Base-by-base conservation (phyloP, 352 stramenopile species). In the Phytophthora tubulina region DNA sequence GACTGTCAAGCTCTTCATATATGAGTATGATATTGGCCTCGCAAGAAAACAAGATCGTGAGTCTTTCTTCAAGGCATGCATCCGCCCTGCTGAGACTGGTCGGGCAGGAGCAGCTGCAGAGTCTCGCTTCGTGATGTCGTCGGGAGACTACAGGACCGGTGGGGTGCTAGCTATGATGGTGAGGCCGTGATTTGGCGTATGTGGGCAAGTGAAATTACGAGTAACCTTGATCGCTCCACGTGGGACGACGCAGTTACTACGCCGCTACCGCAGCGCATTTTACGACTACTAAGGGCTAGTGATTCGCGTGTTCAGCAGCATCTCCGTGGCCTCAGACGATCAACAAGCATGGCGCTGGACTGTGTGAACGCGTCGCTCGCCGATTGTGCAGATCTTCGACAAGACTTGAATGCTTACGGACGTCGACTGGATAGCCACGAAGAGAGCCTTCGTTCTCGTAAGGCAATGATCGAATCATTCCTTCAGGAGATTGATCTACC, bases 131-230 rank as follows among this genome's bases (percentile, higher is more conserved):
- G 50, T 30, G 51, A 77, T 15, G 36, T 62, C 48, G 53, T 67
- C 0, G 13, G 27, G n/a, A 14, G n/a, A 4, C 52, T 77, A 9
- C 45, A 73, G 38, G 44, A 39, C 21, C 51, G 36, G 4, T 73
- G 58, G 63, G 48, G 17, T 3, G 17, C 31, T 3, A 63, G 7
- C 11, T 73, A 57, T 53, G 31, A 45, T 4, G 70, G 49, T 0
- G 58, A 63, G 14, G 27, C 48, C 35, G 44, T 63, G 11, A 48
- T 64, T 7, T 76, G 69, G 62, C 49, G 69, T 31, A 73, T 76
- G 69, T 76, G 56, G 69, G 57, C 49, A 11, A 62, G 66, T 14
- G 15, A 62, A 45, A 60, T 69, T 9, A 64, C 63, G 3, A 36
- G 49, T 14, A 72, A 38, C 13, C 38, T n/a, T n/a, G n/a, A n/a